Percentiles rank a stretch among this genome's conserved stretches.
Conservation (phyloP, 257 asterid genomes). For the Rauvolfia tetraphylla region DNA sequence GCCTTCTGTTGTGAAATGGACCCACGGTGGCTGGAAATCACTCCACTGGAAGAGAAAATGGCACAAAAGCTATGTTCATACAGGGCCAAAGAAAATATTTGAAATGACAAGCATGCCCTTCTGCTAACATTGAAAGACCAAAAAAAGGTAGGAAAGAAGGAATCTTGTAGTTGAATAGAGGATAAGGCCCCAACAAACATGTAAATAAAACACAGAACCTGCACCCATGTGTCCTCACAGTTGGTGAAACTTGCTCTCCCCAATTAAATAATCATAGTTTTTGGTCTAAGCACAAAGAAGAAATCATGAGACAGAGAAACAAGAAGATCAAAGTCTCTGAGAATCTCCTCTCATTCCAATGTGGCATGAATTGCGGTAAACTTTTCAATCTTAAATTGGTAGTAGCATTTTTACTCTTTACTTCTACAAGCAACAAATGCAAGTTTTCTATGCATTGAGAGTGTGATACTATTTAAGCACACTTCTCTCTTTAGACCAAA, state of each 20-base stretch:
- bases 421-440: neutral
- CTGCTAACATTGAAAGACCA: neutral
- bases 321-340: neutral
- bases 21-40: neutral
- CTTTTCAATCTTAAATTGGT: neutral
- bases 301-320: conserved; percentile 2
- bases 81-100: neutral
- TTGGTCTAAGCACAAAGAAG: no score
- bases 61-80: neutral
- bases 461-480: neutral
- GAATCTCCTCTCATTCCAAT: neutral
- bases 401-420: no score
- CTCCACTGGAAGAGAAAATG: neutral
- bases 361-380: neutral
- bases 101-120: neutral
- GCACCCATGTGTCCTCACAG: conserved; percentile 3
- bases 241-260: no score
- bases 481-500: conserved; percentile 6
- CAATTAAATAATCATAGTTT: no score
- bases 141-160: neutral
- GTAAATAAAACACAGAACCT: neutral
- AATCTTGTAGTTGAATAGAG: neutral
- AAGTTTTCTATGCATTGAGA: neutral
- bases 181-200: conserved; percentile 9
- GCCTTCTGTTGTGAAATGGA: neutral